Evolutionary conservation across 2,329 filamentous ascomycete species (phyloP), one percentile per base, ranked within the genome.

Genomic region (Neurospora sp.): DNA sequence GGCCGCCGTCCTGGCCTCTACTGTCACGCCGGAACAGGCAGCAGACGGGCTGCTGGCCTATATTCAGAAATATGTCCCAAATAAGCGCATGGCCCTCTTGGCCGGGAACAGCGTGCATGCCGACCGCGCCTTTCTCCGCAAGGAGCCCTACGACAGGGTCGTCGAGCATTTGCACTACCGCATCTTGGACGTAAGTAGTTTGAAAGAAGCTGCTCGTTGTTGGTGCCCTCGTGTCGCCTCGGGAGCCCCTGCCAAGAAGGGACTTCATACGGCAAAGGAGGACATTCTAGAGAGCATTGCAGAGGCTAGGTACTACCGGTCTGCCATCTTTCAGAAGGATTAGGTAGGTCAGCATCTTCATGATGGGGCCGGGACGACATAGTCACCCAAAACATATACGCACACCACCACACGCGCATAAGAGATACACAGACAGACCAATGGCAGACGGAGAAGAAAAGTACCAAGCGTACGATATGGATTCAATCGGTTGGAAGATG

Each of bases 201-300:
- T 98, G 77, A 98, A 98, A 82, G 96, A 99, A 82, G 94, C 93
- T 28, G 91, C 90, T 19, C 87, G 89, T 73, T 86, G 95, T 66
- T 99, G 96, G 95, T 90, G 89, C 15, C 75, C 74, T 9, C 68
- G 73, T 13, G 19, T 72, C 5, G 72, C 73, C 15, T 62, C 67
- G 3, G 82, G 84, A 66, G 89, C 87, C 38, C 94, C 95, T 13
- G 80, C 77, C 72, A 98, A 98, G 84, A 87, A 86, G 78, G 88
- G 87, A 43, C 82, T 89, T 68, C 96, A 99, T 82, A 88, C 95
- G 80, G 96, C 96, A 0, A 89, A 87, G 75, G 89, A 93, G 69
- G 96, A 99, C 80, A 97, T 99, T 70, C 80, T 97, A 72, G 96
- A 99, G 83, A 98, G 95, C 80, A 97, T 99, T 73, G 90, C 87